These are phyloP conservation scores for Lactarius vividus DNA, from an alignment of 768 basidiomycete species.

Conservation along the genomic window DNA sequence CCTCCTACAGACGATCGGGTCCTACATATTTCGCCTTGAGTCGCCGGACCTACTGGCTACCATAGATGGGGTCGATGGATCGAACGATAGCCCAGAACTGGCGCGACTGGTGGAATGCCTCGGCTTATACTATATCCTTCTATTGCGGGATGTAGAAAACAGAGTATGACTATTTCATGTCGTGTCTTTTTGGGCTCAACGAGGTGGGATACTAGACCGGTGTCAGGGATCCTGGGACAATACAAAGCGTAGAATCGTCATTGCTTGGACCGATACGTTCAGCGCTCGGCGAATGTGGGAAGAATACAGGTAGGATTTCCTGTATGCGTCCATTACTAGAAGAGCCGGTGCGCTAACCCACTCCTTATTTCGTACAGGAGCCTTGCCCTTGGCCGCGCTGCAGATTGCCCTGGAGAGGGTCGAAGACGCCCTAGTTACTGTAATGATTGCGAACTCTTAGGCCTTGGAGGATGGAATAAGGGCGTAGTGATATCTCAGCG, in stretches of 20 bases:
- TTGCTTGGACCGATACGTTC: conserved; percentile 22
- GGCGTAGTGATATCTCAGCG: background rate
- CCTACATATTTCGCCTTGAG: conserved; percentile 54
- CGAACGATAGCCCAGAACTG: conserved; percentile 57
- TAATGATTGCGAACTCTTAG: background rate
- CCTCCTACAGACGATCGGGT: conserved; percentile 58
- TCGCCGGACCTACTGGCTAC: conserved; percentile 50
- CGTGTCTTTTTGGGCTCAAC: background rate
- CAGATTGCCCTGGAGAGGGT: conserved; percentile 28
- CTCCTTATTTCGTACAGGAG: conserved; percentile 28
- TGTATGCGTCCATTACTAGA: conserved; percentile 13
- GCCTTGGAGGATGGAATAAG: background rate
- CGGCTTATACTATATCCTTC: conserved; percentile 63
- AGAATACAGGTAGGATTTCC: background rate
- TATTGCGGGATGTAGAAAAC: conserved; percentile 58
- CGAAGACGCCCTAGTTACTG: conserved; percentile 22
- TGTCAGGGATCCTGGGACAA: conserved; percentile 28
- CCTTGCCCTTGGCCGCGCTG: conserved; percentile 23
- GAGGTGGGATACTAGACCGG: conserved; percentile 32
- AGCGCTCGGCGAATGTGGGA: conserved; percentile 12
- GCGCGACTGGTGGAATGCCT: conserved; percentile 62
- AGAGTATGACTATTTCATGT: conserved; percentile 38
- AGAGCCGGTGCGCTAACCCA: background rate
- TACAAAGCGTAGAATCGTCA: conserved; percentile 14
- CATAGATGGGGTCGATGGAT: conserved; percentile 33